Evolutionary conservation across 2,329 filamentous ascomycete species (phyloP), one percentile per base, ranked within the genome.

Genomic region (Ascochyta lentis): DNA sequence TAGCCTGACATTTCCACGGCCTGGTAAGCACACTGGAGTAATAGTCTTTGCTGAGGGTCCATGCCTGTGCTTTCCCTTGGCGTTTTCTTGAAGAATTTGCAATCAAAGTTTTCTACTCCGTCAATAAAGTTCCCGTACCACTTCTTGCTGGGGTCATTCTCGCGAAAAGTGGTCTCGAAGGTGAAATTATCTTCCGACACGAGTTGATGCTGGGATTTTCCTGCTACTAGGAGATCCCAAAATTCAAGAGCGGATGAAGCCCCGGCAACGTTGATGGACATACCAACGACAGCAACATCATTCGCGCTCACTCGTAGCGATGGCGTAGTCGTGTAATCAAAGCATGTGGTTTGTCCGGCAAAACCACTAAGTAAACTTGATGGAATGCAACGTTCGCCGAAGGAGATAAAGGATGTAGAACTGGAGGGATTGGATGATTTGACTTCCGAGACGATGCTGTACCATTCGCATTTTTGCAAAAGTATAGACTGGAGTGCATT

Each of bases 1-100:
- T 56, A 65, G 4, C 70, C 72, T 12, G 58, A 63, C 51, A 63
- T 66, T 46, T 77, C 76, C 0, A 84, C 51, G 1, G 76, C 73
- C 53, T 77, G 67, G 31, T 71, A 73, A 1, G 63, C 59, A 1
- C 57, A 54, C 40, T 73, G 56, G 4, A 73, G 60, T 2, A 66
- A 44, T 5, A 67, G 33, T 1, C 69, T 50, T 24, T 70, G 63
- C 31, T 71, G 65, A 6, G 68, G 69, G 31, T 72, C 68, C 60
- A 67, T 66, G 34, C 43, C 23, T 0, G 51, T 37, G 0, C 62
- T 59, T 22, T 73, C 69, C 3, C 50, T 40, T 6, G 56, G 38
- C 1, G 46, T 63, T 10, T 60, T 58, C 8, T 52, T 42, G 49
- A 73, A 73, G 59, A 73, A 72, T 2, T 37, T 35, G 23, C 75